Percentiles rank a stretch among this genome's conserved stretches.
Evolutionary conservation across 1,284 basidiomycete genomes (phyloP).

Genomic region (Ceratobasidium sp.): DNA sequence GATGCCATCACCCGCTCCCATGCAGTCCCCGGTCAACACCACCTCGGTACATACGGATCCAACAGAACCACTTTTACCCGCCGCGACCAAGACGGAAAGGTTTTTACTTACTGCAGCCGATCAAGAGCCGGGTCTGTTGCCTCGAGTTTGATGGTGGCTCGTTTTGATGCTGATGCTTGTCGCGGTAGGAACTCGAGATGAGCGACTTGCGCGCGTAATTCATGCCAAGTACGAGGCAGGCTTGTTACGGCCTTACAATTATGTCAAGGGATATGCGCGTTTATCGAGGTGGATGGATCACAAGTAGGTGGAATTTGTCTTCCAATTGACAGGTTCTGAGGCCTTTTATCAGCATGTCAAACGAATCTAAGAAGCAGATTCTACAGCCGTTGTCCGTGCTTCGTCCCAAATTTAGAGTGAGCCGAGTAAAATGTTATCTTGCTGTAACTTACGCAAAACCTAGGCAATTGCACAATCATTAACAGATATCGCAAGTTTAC

Average conservation of each 20-base stretch:
- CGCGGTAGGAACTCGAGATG: slow-evolving; percentile 84
- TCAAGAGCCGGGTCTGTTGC: slow-evolving; percentile 67
- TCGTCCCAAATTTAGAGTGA: slow-evolving; percentile 90
- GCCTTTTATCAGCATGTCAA: slow-evolving; percentile 73
- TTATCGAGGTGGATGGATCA: slow-evolving; percentile 95
- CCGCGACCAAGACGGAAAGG: slow-evolving; percentile 83
- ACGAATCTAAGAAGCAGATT: slow-evolving; percentile 90
- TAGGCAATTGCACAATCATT: slow-evolving; percentile 90
- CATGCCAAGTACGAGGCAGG: slow-evolving; percentile 98
- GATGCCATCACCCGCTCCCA: slow-evolving; percentile 39
- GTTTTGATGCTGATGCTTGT: neutral
- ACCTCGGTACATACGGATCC: slow-evolving; percentile 49
- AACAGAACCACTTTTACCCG: slow-evolving; percentile 66
- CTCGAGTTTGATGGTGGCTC: neutral
- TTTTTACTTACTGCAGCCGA: slow-evolving; percentile 97
- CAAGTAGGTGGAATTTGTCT: slow-evolving; percentile 67
- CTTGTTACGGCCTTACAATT: slow-evolving; percentile 94
- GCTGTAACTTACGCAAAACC: slow-evolving; percentile 20
- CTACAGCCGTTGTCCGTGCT: slow-evolving; percentile 90
- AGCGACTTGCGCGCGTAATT: slow-evolving; percentile 92
- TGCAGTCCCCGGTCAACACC: slow-evolving; percentile 43
- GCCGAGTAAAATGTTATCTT: slow-evolving; percentile 25
- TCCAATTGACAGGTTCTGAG: slow-evolving; percentile 14
- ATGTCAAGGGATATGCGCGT: slow-evolving; percentile 92
- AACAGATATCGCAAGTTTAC: slow-evolving; percentile 78